Conservation (phyloP, 2,329 filamentous ascomycete species). For the Leptodontidium sp. region DNA sequence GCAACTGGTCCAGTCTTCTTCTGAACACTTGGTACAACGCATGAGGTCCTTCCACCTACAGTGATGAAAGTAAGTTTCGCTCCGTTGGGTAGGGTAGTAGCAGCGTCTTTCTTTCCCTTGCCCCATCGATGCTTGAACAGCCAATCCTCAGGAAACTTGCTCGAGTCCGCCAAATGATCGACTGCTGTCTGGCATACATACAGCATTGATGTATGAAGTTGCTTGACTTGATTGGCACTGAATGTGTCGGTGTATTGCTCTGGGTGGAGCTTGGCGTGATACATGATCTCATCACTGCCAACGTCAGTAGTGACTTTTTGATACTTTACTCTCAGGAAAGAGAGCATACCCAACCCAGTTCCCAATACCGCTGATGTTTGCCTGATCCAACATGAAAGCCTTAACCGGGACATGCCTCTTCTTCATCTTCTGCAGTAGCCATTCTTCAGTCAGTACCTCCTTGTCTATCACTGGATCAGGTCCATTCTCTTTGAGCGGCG, state of each 20-base stretch:
- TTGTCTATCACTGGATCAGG: slow-evolving; percentile 90
- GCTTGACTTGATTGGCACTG: slow-evolving; percentile 71
- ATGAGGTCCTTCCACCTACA: slow-evolving; percentile 91
- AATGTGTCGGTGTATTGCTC: slow-evolving; percentile 93
- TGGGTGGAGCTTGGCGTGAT: slow-evolving; percentile 87
- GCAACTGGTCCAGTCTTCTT: slow-evolving; percentile 67
- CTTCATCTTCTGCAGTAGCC: slow-evolving; percentile 74
- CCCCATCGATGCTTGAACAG: slow-evolving; percentile 89
- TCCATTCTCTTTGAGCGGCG: slow-evolving; percentile 88
- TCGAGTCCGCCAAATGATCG: slow-evolving; percentile 80
- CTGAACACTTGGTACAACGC: slow-evolving; percentile 84
- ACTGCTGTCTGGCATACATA: slow-evolving; percentile 84
- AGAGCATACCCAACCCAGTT: slow-evolving; percentile 84
- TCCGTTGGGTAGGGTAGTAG: slow-evolving; percentile 78
- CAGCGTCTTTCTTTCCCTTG: slow-evolving; percentile 79
- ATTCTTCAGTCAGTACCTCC: slow-evolving; percentile 78
- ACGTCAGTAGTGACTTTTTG: slow-evolving; percentile 9
- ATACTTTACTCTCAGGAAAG: not conserved
- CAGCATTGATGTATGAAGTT: slow-evolving; percentile 75
- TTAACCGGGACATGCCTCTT: slow-evolving; percentile 88
- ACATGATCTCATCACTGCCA: slow-evolving; percentile 82
- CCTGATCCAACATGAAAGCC: slow-evolving; percentile 86
- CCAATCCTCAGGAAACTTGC: slow-evolving; percentile 87
- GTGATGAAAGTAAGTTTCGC: slow-evolving; percentile 86
- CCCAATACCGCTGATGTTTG: slow-evolving; percentile 88